A percentile compares a stretch with the other conserved stretches of the same genome.
phyloP scores from a whole-genome alignment of 179 eudicot species.

The Corrigiola litoralis region DNA sequence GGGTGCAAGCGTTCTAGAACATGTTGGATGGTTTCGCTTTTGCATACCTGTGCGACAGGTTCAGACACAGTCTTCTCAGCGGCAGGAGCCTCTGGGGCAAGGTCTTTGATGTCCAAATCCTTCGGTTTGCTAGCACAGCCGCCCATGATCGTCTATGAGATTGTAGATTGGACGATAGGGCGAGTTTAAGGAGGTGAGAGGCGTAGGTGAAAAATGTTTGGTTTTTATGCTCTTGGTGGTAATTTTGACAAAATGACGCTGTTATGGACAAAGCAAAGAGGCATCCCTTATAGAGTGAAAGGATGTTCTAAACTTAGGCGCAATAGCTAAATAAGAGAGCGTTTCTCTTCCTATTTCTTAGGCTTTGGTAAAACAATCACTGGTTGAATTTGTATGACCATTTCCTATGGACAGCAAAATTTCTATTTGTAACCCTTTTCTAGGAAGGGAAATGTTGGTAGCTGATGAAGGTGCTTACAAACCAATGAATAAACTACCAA shows the following conservation, averaged over 20 bases:
- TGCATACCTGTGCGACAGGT: slow-evolving; percentile 36
- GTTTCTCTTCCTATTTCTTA: slow-evolving; percentile 23
- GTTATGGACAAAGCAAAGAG: slow-evolving; percentile 1
- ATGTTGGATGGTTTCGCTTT: too few species aligned
- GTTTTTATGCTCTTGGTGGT: slow-evolving; percentile 5
- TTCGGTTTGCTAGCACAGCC: slow-evolving; percentile 81
- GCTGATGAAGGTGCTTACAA: not conserved
- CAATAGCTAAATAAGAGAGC: not conserved
- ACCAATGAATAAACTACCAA: not conserved
- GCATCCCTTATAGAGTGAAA: slow-evolving; percentile 12
- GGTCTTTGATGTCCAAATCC: slow-evolving; percentile 38
- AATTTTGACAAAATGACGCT: slow-evolving; percentile 26
- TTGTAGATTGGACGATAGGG: slow-evolving; percentile 28
- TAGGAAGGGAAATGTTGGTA: not conserved
- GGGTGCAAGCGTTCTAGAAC: too few species aligned
- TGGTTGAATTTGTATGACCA: slow-evolving; percentile 14
- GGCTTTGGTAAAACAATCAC: slow-evolving; percentile 4
- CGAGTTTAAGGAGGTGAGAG: slow-evolving; percentile 26
- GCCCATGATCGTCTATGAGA: slow-evolving; percentile 48
- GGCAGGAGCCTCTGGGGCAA: slow-evolving; percentile 40
- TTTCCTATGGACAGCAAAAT: not conserved
- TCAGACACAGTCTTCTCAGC: slow-evolving; percentile 27
- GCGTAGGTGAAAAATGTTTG: slow-evolving; percentile 2
- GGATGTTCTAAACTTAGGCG: slow-evolving; percentile 14
- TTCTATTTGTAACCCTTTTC: not conserved